These are phyloP conservation scores for Seminavis robusta DNA, from an alignment of 108 stramenopile genomes.

Conservation along the genomic window DNA sequence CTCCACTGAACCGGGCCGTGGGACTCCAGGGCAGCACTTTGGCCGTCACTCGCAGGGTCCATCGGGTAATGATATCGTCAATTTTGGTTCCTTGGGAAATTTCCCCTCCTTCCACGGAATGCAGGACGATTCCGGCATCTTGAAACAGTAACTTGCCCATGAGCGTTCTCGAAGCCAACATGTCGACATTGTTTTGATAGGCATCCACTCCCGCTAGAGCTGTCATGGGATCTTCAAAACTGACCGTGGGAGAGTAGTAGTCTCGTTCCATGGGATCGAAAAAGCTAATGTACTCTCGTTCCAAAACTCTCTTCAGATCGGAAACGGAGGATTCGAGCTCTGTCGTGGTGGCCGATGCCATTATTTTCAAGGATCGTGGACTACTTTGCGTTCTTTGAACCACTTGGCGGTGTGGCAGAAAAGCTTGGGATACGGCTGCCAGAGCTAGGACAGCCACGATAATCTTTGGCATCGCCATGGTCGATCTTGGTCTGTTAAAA, in stretches of 20 bases:
- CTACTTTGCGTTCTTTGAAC: too few relatives aligned
- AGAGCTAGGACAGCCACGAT: too few relatives aligned
- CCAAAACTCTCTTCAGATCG: conserved; percentile 64
- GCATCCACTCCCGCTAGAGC: conserved; percentile 72
- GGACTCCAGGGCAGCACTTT: conserved; percentile 90
- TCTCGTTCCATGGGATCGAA: conserved; percentile 88
- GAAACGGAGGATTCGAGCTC: conserved; percentile 6
- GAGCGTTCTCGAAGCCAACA: conserved; percentile 82
- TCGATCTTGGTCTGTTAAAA: too few relatives aligned
- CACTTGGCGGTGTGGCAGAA: too few relatives aligned
- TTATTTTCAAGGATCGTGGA: too few relatives aligned
- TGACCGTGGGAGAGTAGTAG: conserved; percentile 73
- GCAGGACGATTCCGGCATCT: conserved; percentile 87
- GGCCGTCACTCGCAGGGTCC: conserved; percentile 86
- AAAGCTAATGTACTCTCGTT: conserved; percentile 87
- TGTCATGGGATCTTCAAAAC: conserved; percentile 88
- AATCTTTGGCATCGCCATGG: too few relatives aligned
- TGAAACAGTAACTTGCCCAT: conserved; percentile 84
- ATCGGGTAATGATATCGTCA: conserved; percentile 75
- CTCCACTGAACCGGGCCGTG: conserved; percentile 88
- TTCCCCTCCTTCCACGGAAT: conserved; percentile 78
- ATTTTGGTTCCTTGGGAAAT: conserved; percentile 29
- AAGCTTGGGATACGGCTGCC: too few relatives aligned
- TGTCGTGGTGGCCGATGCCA: too few relatives aligned
- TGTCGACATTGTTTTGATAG: conserved; percentile 91